These are phyloP conservation scores for Plantago coronopus DNA, from an alignment of 305 asterid genomes.

Conservation along the genomic window DNA sequence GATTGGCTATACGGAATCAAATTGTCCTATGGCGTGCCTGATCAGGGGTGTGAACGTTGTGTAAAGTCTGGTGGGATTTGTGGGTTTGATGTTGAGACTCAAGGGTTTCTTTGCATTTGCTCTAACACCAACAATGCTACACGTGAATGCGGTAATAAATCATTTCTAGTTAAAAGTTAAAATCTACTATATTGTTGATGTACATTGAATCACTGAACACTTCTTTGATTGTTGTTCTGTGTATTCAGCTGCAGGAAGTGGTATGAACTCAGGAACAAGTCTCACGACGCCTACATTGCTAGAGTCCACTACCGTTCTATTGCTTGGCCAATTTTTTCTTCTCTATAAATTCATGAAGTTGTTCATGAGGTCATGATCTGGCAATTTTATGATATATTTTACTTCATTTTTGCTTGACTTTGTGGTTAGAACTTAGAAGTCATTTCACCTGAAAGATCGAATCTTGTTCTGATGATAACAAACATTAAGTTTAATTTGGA, in stretches of 20 bases:
- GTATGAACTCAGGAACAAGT: constrained; percentile 28
- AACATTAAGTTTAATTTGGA: too few relatives aligned
- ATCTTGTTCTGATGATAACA: too few relatives aligned
- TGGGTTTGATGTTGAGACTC: constrained; percentile 79
- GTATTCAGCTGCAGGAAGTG: constrained; percentile 31
- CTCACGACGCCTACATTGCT: constrained; percentile 22
- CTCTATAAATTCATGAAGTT: constrained; percentile 9
- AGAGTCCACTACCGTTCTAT: constrained; percentile 25
- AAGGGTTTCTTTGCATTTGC: constrained; percentile 65
- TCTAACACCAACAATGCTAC: constrained; percentile 53
- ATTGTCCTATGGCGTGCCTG: constrained; percentile 55
- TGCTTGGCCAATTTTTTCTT: constrained; percentile 17
- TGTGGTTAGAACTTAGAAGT: too few relatives aligned
- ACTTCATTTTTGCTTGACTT: background rate
- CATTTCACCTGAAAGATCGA: too few relatives aligned
- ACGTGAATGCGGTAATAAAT: constrained; percentile 58
- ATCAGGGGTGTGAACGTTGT: constrained; percentile 64
- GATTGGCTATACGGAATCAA: constrained; percentile 87
- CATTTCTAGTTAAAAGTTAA: background rate
- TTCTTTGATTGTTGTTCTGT: background rate
- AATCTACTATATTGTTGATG: background rate
- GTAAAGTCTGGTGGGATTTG: constrained; percentile 64
- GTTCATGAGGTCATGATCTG: background rate
- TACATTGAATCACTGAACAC: background rate
- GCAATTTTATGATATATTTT: background rate